Percentiles rank a stretch among this genome's conserved stretches.
Evolutionary conservation across 192 early-diverging fungal species (phyloP).

Genomic region (Dissophora globulifera): DNA sequence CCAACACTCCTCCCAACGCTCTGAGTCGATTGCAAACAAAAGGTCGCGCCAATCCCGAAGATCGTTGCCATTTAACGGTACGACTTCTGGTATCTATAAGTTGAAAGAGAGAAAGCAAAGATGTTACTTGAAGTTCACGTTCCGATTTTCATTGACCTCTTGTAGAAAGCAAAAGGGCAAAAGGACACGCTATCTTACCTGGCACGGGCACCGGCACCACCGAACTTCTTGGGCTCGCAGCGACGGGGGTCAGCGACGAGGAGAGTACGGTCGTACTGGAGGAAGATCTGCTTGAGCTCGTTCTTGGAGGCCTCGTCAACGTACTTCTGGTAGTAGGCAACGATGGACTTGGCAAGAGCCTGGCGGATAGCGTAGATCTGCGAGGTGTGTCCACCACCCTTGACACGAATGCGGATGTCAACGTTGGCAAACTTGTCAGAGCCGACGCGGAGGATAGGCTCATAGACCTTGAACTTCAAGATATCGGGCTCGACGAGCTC

Average conservation of each 20-base stretch:
- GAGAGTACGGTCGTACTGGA: conserved; percentile 94
- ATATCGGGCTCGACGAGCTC: conserved; percentile 97
- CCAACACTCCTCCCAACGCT: not conserved
- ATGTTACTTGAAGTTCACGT: too few relatives aligned
- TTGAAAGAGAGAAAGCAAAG: not conserved
- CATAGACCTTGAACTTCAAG: conserved; percentile 98
- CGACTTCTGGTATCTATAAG: conserved; percentile 53
- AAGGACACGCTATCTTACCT: conserved; percentile 73
- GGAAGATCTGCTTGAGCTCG: conserved; percentile 93
- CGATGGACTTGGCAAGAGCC: conserved; percentile 98
- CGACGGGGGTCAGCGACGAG: conserved; percentile 99
- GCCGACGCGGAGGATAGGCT: conserved; percentile 95
- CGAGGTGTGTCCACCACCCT: conserved; percentile 97
- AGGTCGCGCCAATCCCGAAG: conserved; percentile 34
- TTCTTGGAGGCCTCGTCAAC: conserved; percentile 99
- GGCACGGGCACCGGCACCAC: conserved; percentile 98
- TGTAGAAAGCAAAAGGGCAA: conserved; percentile 67
- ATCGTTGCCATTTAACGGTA: conserved; percentile 52
- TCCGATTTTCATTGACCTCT: too few relatives aligned
- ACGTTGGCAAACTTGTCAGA: conserved; percentile 96
- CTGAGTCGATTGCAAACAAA: conserved; percentile 23
- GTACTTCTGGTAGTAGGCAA: conserved; percentile 99
- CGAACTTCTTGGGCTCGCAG: conserved; percentile 99
- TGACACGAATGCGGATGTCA: conserved; percentile 97
- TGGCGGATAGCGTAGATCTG: conserved; percentile 99